Evolutionary conservation across 306 rosid species (phyloP), one percentile per base, ranked within the genome.

Genomic region (Abrus pulchellus): DNA sequence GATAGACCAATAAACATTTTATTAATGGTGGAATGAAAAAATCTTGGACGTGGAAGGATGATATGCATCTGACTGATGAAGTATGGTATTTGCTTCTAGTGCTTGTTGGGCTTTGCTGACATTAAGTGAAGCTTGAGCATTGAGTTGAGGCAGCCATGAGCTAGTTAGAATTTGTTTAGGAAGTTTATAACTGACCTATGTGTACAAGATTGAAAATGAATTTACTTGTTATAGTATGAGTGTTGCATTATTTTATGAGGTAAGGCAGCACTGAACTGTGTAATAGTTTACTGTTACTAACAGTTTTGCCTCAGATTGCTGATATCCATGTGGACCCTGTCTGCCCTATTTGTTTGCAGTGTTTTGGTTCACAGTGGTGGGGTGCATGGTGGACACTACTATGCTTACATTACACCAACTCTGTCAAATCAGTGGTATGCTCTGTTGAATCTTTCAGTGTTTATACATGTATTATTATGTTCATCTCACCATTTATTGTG

Each of bases 301-400:
- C 50, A 20, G 44, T 52, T 71, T 77, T 50, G 13, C 36, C 5
- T 69, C 66, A 20, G 55, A 55, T 62, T 59, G 54, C 7, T 68
- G 7, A 14, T 40, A n/a, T 38, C 61, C 48, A 30, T 45, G 49
- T 30, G 53, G 56, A 71, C 44, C 47, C 62, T 78, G 20, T 78
- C 61, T 77, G 44, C 33, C 72, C 28, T 68, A 33, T 79, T 81
- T 72, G 74, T 87, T 76, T 90, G 59, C 93, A 94, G 98, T 87
- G 98, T 94, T 61, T 83, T 94, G 89, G 98, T 94, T 78, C 98
- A 94, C 79, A 90, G 94, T 70, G 97, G 98, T 55, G 98, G 98
- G 64, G 97, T 94, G 76, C 97, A 94, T 82, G 97, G 98, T 45
- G 98, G 97, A 64, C 98, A 94, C 88, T 94, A 94, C 84, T 91